Evolutionary conservation across 331 rosid genomes (phyloP), one percentile per base, ranked within the genome.

Genomic region (Prunus yedoensis): DNA sequence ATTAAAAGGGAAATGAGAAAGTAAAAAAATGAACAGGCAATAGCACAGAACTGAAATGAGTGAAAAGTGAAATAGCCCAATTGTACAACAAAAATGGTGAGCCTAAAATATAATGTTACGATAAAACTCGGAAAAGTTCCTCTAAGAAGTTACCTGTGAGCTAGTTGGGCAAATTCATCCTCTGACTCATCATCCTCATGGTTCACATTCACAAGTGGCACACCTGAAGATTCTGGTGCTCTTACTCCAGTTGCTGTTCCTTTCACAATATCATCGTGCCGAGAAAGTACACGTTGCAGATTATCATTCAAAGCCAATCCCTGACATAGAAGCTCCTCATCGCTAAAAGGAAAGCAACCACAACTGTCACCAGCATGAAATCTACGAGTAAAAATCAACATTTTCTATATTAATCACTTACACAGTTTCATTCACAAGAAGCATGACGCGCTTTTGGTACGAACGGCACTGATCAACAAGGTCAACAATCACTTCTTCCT

Each of bases 391-490:
- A 16, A 52, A 69, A 56, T 50, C 43, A 62, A 13, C 27, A 60
- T 8, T 51, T 16, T 10, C 10, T 10, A n/a, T 18, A 62, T 35
- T 38, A 54, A 52, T 68, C 57, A 67, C 97, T 85, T 88, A 95
- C 97, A 10, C 43, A n/a, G 97, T 88, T 63, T 83, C 78, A 63
- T 88, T 92, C 88, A 92, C 97, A 83, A 95, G 97, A 75, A 81
- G 84, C 97, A 87, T 87, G 71, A 92, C 94, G 71, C 93, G 97
- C 76, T 81, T 88, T 82, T 92, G 93, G 84, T 88, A 92, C 11
- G 92, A 89, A 68, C 87, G 97, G 66, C 99, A 95, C 84, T 95
- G 99, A 75, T 95, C 99, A 68, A 88, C 99, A 68, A 95, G 99
- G 87, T 95, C 97, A 32, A 88, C 87, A 27, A 95, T 90, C 79